Evolutionary conservation across 805 yeast species (phyloP), one percentile per base, ranked within the genome.

Genomic region (Ogataea neopini): DNA sequence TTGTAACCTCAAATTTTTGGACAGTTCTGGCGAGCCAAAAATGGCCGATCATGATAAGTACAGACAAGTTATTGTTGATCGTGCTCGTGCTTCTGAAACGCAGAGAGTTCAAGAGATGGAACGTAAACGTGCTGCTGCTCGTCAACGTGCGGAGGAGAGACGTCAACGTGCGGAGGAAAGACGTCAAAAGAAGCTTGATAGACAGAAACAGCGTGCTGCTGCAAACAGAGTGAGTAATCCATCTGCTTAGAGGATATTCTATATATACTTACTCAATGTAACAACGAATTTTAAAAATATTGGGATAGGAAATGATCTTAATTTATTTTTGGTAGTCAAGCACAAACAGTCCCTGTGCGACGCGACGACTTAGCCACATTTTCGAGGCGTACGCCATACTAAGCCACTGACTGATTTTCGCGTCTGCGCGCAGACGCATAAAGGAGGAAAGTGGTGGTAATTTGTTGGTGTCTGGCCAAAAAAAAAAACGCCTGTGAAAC

Each of bases 1-100:
- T 17, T 66, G 70, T 48, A 66, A 62, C 39, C 39, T 49, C 28
- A 48, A 50, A 38, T 66, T 54, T 29, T 25, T 63, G n/a, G 59
- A 62, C 2, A 54, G 56, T 23, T 36, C 63, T 9, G 42, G 44
- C 11, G 51, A 51, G 41, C 55, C 54, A 6, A 53, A 51, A 29
- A 43, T 57, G 50, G 53, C 41, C 3, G 68, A 66, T 35, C 56
- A 44, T 28, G 51, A 49, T 10, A 59, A 59, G 25, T 66, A 64
- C 43, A 32, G 38, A 32, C 43, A 46, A 6, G 23, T 44, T 18
- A 40, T 57, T 13, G 23, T 40, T 7, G 49, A 57, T 26, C 48
- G 49, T 38, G 45, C 43, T 13, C 49, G 45, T 11, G 54, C 45
- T 17, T 45, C 34, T 23, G 44, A 49, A 23, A 23, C 26, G 32